A percentile compares a stretch with the other conserved stretches of the same genome.
Evolutionary conservation across 2,329 filamentous ascomycete species (phyloP).

Genomic region (Monosporascus sp.): DNA sequence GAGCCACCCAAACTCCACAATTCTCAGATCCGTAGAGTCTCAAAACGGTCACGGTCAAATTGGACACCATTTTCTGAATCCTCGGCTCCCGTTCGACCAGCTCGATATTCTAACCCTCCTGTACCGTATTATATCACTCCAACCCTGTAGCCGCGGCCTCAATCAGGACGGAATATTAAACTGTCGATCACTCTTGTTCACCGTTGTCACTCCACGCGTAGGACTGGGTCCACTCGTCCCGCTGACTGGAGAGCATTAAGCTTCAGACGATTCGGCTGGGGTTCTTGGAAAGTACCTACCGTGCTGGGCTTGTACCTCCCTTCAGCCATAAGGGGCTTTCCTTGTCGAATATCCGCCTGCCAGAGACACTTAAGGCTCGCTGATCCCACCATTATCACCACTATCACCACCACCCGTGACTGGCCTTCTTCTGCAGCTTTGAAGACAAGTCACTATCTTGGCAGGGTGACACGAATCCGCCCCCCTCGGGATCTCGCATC

Average conservation of each 20-base stretch:
- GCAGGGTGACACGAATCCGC: constrained; percentile 38
- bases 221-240: constrained; percentile 35
- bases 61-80: constrained; percentile 28
- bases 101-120: constrained; percentile 23
- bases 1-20: constrained; percentile 31
- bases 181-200: constrained; percentile 49
- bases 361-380: constrained; percentile 54
- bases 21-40: constrained; percentile 27
- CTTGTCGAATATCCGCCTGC: constrained; percentile 31
- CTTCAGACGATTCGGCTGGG: constrained; percentile 34
- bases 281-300: constrained; percentile 33
- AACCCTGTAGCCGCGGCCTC: constrained; percentile 41
- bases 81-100: constrained; percentile 23
- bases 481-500: constrained; percentile 42
- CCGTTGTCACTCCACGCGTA: constrained; percentile 41
- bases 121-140: constrained; percentile 19
- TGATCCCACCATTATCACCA: constrained; percentile 43
- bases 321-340: constrained; percentile 25
- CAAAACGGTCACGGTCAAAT: constrained; percentile 31
- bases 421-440: constrained; percentile 30
- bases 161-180: constrained; percentile 45
- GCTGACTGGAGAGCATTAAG: constrained; percentile 38
- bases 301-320: constrained; percentile 32
- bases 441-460: constrained; percentile 27
- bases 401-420: constrained; percentile 27